Evolutionary conservation across 371 early-diverging fungal genomes (phyloP).

Genomic region (Mucor saturninus): DNA sequence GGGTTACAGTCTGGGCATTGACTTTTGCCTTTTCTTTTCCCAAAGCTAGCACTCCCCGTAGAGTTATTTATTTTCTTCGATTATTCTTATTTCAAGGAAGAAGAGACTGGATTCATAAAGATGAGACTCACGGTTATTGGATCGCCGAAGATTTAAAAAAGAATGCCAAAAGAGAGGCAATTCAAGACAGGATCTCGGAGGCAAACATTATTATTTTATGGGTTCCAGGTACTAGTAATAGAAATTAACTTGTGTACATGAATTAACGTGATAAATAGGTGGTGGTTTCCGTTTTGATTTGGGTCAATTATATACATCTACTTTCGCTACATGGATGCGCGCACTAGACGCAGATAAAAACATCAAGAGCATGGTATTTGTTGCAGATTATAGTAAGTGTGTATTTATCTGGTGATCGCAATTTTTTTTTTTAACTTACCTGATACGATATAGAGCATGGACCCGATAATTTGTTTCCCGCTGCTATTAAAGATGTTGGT

Average conservation of each 20-base stretch:
- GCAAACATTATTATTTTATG: conserved; percentile 44
- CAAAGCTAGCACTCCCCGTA: conserved; percentile 12
- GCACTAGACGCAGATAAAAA: conserved; percentile 45
- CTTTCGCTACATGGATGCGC: conserved; percentile 41
- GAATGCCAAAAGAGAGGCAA: conserved; percentile 40
- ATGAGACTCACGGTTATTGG: conserved; percentile 31
- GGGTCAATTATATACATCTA: conserved; percentile 35
- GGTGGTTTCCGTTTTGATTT: conserved; percentile 50
- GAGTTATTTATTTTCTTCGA: conserved; percentile 15
- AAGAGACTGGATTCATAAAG: conserved; percentile 27
- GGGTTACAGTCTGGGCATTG: conserved; percentile 18
- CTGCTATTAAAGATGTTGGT: conserved; percentile 40
- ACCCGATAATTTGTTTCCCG: conserved; percentile 37
- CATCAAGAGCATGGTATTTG: conserved; percentile 43
- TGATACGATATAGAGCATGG: conserved; percentile 23
- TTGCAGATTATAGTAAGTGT: conserved; percentile 44
- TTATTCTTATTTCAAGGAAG: conserved; percentile 24
- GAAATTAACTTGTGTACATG: not conserved
- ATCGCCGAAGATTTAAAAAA: conserved; percentile 39
- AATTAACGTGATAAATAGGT: conserved; percentile 21
- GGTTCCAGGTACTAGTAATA: conserved; percentile 48
- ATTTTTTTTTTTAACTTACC: not conserved
- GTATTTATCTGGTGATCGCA: not conserved
- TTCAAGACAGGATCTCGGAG: conserved; percentile 35
- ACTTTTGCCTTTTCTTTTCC: conserved; percentile 28